Conservation (phyloP, 2,329 filamentous ascomycete genomes). For the Hymenoscyphus infarciens region DNA sequence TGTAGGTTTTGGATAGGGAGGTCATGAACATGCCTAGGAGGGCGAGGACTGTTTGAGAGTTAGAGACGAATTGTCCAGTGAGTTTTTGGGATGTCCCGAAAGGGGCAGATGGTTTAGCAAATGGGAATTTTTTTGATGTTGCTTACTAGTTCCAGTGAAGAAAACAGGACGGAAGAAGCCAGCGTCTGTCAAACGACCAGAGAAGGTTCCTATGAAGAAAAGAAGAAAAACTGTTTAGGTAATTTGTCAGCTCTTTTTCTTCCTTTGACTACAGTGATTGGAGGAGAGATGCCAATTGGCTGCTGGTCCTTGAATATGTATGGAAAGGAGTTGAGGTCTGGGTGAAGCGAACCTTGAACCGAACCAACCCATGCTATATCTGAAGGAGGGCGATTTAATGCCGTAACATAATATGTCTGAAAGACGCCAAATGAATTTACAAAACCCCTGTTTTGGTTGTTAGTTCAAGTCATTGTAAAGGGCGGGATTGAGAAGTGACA, state of each 20-base stretch:
- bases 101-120: too few species aligned
- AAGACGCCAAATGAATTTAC: constrained; percentile 33
- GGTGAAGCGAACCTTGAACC: constrained; percentile 34
- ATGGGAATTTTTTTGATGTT: too few species aligned
- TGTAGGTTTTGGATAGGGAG: constrained; percentile 36
- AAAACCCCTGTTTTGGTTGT: constrained; percentile 27
- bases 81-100: not conserved
- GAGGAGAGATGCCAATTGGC: not conserved
- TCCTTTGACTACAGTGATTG: not conserved
- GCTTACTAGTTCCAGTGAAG: constrained; percentile 11
- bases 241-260: not conserved
- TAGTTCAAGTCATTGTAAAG: constrained; percentile 40
- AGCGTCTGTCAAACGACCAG: constrained; percentile 42
- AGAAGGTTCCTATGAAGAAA: constrained; percentile 41
- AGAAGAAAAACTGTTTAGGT: constrained; percentile 36
- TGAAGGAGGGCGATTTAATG: constrained; percentile 36
- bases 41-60: not conserved
- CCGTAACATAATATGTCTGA: constrained; percentile 40
- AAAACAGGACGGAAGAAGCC: constrained; percentile 38
- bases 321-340: not conserved
- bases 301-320: not conserved
- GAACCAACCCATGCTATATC: constrained; percentile 47
- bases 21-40: constrained; percentile 38
- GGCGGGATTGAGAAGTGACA: constrained; percentile 42
- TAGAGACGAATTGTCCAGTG: too few species aligned